Evolutionary conservation across 352 stramenopile genomes (phyloP).

Genomic region (Globisporangium abappressorium): DNA sequence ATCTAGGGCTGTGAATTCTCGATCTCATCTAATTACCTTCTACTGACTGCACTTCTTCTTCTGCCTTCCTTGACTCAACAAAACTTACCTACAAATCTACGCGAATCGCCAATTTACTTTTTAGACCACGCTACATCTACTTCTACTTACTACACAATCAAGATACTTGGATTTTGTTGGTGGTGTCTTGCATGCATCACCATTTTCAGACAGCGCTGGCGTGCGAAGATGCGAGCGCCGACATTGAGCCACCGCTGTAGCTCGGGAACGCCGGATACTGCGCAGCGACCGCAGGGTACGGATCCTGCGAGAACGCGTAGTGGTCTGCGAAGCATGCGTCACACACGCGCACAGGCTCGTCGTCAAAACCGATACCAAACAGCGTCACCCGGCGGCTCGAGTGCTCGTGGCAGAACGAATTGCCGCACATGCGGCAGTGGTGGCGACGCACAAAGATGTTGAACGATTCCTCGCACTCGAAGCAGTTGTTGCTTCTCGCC

Average conservation of each 20-base stretch:
- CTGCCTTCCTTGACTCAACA: neutral
- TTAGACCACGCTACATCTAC: neutral
- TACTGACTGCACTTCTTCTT: neutral
- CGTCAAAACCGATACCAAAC: conserved; percentile 75
- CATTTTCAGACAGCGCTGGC: conserved; percentile 15
- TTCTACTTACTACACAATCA: neutral
- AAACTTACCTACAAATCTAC: neutral
- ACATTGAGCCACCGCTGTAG: conserved; percentile 13
- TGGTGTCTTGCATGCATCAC: neutral
- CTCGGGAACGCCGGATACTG: conserved; percentile 12
- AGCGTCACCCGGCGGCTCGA: conserved; percentile 74
- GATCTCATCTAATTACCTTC: neutral
- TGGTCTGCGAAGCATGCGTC: conserved; percentile 84
- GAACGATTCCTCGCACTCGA: conserved; percentile 82
- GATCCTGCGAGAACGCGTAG: conserved; percentile 38
- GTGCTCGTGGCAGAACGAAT: conserved; percentile 86
- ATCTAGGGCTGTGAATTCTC: neutral
- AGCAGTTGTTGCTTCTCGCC: conserved; percentile 76
- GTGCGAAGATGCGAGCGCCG: conserved; percentile 15
- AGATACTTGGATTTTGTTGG: neutral
- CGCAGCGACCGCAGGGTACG: conserved; percentile 11
- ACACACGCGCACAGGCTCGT: conserved; percentile 83
- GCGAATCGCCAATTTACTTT: neutral
- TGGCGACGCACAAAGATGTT: conserved; percentile 82
- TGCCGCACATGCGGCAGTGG: conserved; percentile 85